Percentiles rank a stretch among this genome's conserved stretches.
phyloP scores from a whole-genome alignment of 129 eudicot species.

The Ambrosia artemisiifolia region DNA sequence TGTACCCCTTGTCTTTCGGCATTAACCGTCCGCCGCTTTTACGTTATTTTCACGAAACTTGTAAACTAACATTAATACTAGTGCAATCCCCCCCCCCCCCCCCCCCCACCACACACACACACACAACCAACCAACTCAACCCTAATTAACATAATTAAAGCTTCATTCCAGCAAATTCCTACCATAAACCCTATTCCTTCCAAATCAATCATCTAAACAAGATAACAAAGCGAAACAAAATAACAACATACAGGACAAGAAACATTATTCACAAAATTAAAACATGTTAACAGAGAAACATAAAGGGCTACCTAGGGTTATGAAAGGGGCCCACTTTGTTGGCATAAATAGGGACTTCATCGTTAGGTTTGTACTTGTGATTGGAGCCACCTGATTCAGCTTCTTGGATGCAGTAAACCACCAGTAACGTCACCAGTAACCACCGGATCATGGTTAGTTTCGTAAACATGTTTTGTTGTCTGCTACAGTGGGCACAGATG shows the following conservation, averaged over 20 bases:
- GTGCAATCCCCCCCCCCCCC: no score
- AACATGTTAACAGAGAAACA: background rate
- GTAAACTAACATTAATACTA: no score
- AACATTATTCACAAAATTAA: slow-evolving; percentile 1
- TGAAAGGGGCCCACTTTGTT: slow-evolving; percentile 89
- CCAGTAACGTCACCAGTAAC: slow-evolving; percentile 36
- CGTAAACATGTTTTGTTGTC: slow-evolving; percentile 31
- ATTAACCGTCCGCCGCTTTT: no score
- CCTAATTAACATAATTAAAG: background rate
- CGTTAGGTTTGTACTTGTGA: slow-evolving; percentile 68
- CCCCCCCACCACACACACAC: no score
- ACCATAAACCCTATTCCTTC: background rate
- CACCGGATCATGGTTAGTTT: slow-evolving; percentile 26
- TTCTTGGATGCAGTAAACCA: slow-evolving; percentile 7
- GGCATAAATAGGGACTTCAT: slow-evolving; percentile 79
- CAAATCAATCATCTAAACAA: slow-evolving; percentile 7
- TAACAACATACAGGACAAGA: background rate
- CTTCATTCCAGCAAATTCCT: slow-evolving; percentile 15
- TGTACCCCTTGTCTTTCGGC: no score
- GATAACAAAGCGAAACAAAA: background rate
- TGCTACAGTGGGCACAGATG: slow-evolving; percentile 14
- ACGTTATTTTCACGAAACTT: no score
- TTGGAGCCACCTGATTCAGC: slow-evolving; percentile 63
- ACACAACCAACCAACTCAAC: no score
- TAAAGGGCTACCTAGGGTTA: slow-evolving; percentile 68